These are phyloP conservation scores for Peronospora farinosa DNA, from an alignment of 352 stramenopile genomes.

Conservation along the genomic window DNA sequence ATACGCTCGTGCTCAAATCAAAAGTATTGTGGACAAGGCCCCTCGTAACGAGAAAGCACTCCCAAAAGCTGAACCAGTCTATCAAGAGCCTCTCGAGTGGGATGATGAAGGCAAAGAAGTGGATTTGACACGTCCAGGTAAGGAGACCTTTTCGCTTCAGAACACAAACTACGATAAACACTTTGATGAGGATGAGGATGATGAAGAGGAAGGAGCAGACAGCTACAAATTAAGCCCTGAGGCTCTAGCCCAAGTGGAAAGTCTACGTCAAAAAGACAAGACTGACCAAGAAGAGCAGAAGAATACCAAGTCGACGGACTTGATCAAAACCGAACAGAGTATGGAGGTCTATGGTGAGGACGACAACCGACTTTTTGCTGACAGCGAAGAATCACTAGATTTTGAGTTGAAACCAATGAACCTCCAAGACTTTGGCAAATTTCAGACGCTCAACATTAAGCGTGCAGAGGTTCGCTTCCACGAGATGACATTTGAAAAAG, in stretches of 20 bases:
- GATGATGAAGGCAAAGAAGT: conserved; percentile 70
- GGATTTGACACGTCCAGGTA: conserved; percentile 61
- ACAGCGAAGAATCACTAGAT: conserved; percentile 35
- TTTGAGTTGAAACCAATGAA: conserved; percentile 56
- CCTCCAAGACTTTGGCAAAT: conserved; percentile 55
- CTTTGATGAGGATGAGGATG: conserved; percentile 51
- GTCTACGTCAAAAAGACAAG: conserved; percentile 32
- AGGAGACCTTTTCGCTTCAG: conserved; percentile 47
- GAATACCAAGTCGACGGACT: conserved; percentile 24
- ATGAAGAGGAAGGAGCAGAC: conserved; percentile 41
- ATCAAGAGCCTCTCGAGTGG: conserved; percentile 64
- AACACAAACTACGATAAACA: conserved; percentile 66
- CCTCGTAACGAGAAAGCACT: conserved; percentile 46
- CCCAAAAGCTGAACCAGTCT: conserved; percentile 39
- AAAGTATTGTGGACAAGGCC: conserved; percentile 56
- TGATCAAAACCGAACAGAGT: conserved; percentile 24
- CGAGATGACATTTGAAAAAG: conserved; percentile 50
- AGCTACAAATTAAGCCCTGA: conserved; percentile 40
- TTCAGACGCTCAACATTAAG: conserved; percentile 65
- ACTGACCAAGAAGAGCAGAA: conserved; percentile 34
- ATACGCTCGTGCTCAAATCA: conserved; percentile 70
- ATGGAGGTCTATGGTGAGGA: conserved; percentile 36
- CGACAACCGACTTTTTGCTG: conserved; percentile 29
- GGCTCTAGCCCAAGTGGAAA: conserved; percentile 26
- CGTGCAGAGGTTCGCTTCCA: conserved; percentile 54